phyloP scores from a whole-genome alignment of 2,329 filamentous ascomycete genomes.

The Xylariaceae sp. region DNA sequence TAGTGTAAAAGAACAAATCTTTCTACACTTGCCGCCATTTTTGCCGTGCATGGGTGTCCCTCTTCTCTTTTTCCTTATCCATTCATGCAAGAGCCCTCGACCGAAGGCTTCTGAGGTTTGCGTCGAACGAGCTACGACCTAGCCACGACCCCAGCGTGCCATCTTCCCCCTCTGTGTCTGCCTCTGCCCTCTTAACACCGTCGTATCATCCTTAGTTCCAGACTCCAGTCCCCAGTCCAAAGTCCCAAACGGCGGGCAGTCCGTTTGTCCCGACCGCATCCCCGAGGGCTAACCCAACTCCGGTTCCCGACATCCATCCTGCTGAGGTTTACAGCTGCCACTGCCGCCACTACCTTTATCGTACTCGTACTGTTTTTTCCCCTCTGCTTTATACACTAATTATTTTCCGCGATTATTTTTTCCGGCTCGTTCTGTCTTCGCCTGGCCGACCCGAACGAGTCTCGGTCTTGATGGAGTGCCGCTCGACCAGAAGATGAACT shows the following conservation, averaged over 20 bases:
- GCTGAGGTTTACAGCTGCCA: background rate
- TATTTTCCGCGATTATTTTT: background rate
- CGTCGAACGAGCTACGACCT: background rate
- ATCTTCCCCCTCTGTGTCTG: background rate
- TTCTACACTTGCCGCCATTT: background rate
- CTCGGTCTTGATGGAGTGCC: constrained; percentile 55
- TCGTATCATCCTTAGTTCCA: background rate
- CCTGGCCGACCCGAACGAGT: constrained; percentile 21
- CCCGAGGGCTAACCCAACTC: background rate
- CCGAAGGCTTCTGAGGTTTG: background rate
- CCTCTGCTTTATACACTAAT: constrained; percentile 4
- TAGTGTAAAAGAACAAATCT: background rate
- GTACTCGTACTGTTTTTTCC: background rate
- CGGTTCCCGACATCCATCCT: background rate
- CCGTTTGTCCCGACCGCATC: background rate
- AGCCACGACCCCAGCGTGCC: background rate
- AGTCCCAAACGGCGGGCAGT: background rate
- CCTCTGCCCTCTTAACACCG: background rate
- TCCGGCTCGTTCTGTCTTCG: constrained; percentile 15
- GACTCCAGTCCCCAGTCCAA: background rate
- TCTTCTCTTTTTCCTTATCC: background rate
- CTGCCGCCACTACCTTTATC: too few species aligned
- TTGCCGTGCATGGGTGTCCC: background rate
- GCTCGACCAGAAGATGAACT: constrained; percentile 75
- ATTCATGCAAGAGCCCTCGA: background rate